phyloP scores from a whole-genome alignment of 2,329 filamentous ascomycete species.

The Nigrospora sphaerica region DNA sequence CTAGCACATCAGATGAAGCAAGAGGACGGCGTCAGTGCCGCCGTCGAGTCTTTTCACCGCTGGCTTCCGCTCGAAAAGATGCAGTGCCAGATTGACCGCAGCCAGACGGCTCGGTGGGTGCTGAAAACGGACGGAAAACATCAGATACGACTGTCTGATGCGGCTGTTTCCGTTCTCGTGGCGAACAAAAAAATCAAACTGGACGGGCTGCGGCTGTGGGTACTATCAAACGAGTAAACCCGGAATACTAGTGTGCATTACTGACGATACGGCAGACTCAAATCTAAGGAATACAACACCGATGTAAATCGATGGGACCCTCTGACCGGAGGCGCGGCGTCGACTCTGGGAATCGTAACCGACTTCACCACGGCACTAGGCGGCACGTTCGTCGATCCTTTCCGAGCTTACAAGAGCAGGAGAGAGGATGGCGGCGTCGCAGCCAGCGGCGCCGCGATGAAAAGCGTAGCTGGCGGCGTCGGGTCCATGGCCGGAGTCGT shows the following conservation, averaged over 20 bases:
- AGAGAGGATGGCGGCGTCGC: too few species aligned
- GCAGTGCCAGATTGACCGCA: conserved; percentile 25
- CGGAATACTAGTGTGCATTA: conserved; percentile 5
- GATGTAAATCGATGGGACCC: conserved; percentile 26
- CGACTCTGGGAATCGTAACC: conserved; percentile 4
- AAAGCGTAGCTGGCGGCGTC: not conserved
- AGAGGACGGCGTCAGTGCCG: conserved; percentile 28
- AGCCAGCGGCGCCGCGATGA: not conserved
- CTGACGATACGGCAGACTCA: conserved; percentile 33
- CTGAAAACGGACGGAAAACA: conserved; percentile 18
- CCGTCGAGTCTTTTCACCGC: conserved; percentile 29
- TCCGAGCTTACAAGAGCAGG: too few species aligned
- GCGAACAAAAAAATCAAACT: conserved; percentile 42
- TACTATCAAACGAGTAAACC: too few species aligned
- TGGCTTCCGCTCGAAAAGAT: conserved; percentile 23
- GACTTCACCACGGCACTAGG: not conserved
- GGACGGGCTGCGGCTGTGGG: too few species aligned
- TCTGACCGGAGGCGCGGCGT: conserved; percentile 15
- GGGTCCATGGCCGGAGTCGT: not conserved
- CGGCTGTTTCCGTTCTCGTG: conserved; percentile 46
- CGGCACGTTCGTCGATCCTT: not conserved
- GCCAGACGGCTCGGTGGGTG: conserved; percentile 33
- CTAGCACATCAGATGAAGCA: conserved; percentile 25
- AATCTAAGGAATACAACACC: conserved; percentile 27
- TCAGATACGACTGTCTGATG: conserved; percentile 35